Base-by-base conservation (phyloP, 371 early-diverging fungal species). In the Mortierella sp. region DNA sequence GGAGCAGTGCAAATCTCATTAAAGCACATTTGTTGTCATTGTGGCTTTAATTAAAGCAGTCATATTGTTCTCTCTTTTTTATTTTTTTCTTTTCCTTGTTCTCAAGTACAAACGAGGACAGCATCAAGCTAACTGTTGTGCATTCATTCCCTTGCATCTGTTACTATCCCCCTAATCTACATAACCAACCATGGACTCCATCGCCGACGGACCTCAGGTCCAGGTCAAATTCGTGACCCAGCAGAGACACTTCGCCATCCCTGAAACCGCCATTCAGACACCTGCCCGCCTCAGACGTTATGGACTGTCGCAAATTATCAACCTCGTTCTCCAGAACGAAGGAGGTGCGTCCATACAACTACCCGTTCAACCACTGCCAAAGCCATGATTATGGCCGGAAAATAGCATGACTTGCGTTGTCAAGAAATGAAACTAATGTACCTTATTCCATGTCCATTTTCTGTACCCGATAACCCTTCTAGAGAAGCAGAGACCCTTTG, bases 241-340 rank as follows among this genome's bases (percentile, higher is more conserved):
- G 77, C 95, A 96, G 84, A 75, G 82, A 28, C 89, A 97, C 78
- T 95, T 94, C 84, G 93, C 92, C 48, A 92, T 98, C 28, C 93
- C 94, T 14, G 95, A 96, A 77, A 90, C 97, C 2, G 90, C 98
- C 71, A 95, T 98, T 45, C 90, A 97, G 47, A 94, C 98, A 5
- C 99, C 99, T 50, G 91, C 95, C 63, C 89, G 91, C 45, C 91
- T 98, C 63, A 92, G 93, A 83, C 95, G 98, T 24, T 95, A 94
- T 83, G 97, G 97, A 58, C 92, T 98, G 42, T 97, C 97, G 13
- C 97, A 96, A 88, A 95, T 98, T 80, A 94, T 98, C 50, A 98
- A 98, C 91, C 83, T 86, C 58, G 80, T 86, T 57, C 87, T 86
- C 57, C 87, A 86, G 74, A 86, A 86, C 72, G 87, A 86, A 80